Evolutionary conservation across 345 rosid species (phyloP), one percentile per base, ranked within the genome.

Genomic region (Toxicodendron radicans): DNA sequence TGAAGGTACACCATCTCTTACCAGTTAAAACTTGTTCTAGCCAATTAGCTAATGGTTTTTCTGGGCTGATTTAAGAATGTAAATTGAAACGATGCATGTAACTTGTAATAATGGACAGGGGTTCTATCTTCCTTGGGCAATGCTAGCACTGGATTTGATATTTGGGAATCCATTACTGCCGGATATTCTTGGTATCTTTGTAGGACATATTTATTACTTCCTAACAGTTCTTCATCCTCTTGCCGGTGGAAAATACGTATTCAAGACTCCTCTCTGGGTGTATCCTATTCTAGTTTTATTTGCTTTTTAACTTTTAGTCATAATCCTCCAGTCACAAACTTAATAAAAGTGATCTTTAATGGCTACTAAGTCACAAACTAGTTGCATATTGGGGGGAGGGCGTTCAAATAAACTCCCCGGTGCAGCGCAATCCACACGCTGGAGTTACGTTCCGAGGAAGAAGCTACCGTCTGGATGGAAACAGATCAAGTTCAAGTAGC

Each of bases 191-290:
- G 91, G 94, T n/a, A 86, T 90, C 74, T 77, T 87, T 9, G 89
- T 86, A 5, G 94, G 94, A 21, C 94, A 90, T 73, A 70, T 86
- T 4, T 85, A 83, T 59, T 87, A 90, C 73, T 87, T 86, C 74
- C 66, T 90, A 4, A 90, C 94, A 2, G 94, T 86, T 13, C 89
- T 90, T 73, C 84, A 90, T 78, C 94, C 91, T 61, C 94, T 90
- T 30, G 81, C 90, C 10, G 87, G 89, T 59, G 91, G 91, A 10
- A 83, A 73, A 16, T 75, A 68, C 79, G 30, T 82, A 13, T 58
- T 86, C 70, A 87, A 85, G 85, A 87, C 94, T 49, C 94, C 94
- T 45, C 72, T 80, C 30, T 90, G 85, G 86, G 89, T 87, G 90
- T 87, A 89, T 89, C 93, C 91, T 89, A 2, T 35, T 62, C 38